A percentile compares a stretch with the other conserved stretches of the same genome.
Evolutionary conservation across 805 yeast species (phyloP).

Genomic region (Kodamaea lidongshanica): DNA sequence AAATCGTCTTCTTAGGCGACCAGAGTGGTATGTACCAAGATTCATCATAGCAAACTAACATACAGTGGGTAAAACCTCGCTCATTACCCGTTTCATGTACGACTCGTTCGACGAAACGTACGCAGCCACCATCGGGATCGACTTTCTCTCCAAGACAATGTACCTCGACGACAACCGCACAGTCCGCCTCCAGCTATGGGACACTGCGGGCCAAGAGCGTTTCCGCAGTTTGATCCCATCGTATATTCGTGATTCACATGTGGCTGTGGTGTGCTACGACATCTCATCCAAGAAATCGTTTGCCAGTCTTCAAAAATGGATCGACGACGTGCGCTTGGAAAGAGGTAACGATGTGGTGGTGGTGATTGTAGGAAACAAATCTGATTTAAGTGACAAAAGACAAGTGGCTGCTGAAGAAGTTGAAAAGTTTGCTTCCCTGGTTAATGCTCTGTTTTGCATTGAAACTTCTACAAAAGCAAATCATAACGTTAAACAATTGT

Average conservation of each 20-base stretch:
- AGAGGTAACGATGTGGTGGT: constrained; percentile 86
- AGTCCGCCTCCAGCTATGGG: constrained; percentile 93
- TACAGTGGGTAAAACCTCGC: constrained; percentile 86
- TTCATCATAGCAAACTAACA: constrained; percentile 10
- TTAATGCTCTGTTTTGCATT: constrained; percentile 74
- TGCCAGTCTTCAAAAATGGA: constrained; percentile 83
- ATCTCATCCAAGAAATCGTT: constrained; percentile 82
- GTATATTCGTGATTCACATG: constrained; percentile 91
- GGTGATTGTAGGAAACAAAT: constrained; percentile 88
- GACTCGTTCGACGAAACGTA: constrained; percentile 95
- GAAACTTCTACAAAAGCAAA: constrained; percentile 96
- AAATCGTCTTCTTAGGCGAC: constrained; percentile 95
- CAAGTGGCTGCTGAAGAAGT: constrained; percentile 83
- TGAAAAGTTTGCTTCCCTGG: constrained; percentile 61
- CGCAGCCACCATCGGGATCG: constrained; percentile 95
- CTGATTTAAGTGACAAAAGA: constrained; percentile 65
- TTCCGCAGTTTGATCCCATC: constrained; percentile 93
- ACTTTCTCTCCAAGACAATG: constrained; percentile 72
- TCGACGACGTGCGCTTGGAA: constrained; percentile 89
- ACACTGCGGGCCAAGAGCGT: constrained; percentile 95
- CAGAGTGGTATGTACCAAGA: constrained; percentile 57
- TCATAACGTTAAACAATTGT: constrained; percentile 82
- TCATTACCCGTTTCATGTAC: constrained; percentile 96
- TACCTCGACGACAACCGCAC: constrained; percentile 89
- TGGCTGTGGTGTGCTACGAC: constrained; percentile 95